phyloP scores from a whole-genome alignment of 257 asterid genomes.

The Leonotis leonurus region DNA sequence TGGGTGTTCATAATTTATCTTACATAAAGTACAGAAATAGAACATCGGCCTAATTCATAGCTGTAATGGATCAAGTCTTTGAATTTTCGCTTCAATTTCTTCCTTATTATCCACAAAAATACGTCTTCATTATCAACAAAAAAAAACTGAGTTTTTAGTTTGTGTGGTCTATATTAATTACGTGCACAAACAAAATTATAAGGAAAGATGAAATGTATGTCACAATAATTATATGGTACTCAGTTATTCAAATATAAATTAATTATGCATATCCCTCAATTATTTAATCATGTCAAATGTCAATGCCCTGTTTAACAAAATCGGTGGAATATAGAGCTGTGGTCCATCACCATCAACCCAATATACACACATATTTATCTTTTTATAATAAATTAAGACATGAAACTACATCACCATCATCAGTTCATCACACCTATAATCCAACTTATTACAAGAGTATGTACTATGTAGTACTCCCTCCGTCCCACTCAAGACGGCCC shows the following conservation, averaged over 20 bases:
- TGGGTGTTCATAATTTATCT: neutral
- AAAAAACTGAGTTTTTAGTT: neutral
- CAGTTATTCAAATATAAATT: neutral
- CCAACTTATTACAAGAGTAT: too few species aligned
- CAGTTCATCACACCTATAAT: too few species aligned
- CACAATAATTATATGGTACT: slow-evolving; percentile 3
- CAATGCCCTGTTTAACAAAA: neutral
- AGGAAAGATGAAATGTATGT: slow-evolving; percentile 3
- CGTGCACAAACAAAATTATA: slow-evolving; percentile 4
- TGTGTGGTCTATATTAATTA: slow-evolving; percentile 14
- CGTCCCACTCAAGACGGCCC: too few species aligned
- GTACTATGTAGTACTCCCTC: too few species aligned
- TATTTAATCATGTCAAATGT: slow-evolving; percentile 1
- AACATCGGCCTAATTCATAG: slow-evolving; percentile 8
- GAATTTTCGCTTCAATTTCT: neutral
- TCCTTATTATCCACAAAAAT: neutral
- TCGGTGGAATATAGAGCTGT: neutral
- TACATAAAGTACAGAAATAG: neutral
- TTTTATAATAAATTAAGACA: too few species aligned
- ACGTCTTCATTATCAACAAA: neutral
- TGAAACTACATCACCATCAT: too few species aligned
- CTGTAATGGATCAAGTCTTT: neutral
- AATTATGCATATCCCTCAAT: neutral
- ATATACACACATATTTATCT: too few species aligned
- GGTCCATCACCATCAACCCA: neutral